These are phyloP conservation scores for Hyparrhenia diplandra DNA, from an alignment of 176 grass and related monocot species.

Conservation along the genomic window DNA sequence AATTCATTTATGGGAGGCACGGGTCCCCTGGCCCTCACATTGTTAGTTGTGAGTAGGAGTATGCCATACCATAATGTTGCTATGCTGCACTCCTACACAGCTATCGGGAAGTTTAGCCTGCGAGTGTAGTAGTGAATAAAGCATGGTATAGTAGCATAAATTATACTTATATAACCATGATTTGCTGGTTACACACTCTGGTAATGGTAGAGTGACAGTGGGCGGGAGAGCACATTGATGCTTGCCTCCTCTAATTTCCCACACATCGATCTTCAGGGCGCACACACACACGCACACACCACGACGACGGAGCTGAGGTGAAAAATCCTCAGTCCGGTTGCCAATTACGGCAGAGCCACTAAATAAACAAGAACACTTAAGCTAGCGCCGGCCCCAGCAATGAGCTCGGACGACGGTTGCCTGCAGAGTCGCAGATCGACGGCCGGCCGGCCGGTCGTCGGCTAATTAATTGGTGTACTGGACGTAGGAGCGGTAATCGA, in stretches of 20 bases:
- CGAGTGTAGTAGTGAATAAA: not conserved
- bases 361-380: too few species aligned
- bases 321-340: not conserved
- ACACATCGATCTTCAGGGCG: not conserved
- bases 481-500: slow-evolving; percentile 58
- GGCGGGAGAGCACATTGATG: slow-evolving; percentile 47
- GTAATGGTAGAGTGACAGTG: slow-evolving; percentile 32
- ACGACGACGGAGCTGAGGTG: not conserved
- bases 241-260: slow-evolving; percentile 38
- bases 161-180: slow-evolving; percentile 24
- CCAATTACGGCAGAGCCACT: not conserved
- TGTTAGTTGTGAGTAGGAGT: not conserved
- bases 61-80: too few species aligned
- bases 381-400: too few species aligned
- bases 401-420: too few species aligned
- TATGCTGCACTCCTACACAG: not conserved
- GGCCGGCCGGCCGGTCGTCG: too few species aligned
- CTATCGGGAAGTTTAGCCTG: not conserved
- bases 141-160: slow-evolving; percentile 20
- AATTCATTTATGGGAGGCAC: not conserved
- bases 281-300: slow-evolving; percentile 2
- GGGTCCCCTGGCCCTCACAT: not conserved
- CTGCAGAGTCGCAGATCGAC: too few species aligned
- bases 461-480: slow-evolving; percentile 44
- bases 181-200: slow-evolving; percentile 19